Conservation (phyloP, 768 basidiomycete genomes). For the Leccinum aurantiacum region DNA sequence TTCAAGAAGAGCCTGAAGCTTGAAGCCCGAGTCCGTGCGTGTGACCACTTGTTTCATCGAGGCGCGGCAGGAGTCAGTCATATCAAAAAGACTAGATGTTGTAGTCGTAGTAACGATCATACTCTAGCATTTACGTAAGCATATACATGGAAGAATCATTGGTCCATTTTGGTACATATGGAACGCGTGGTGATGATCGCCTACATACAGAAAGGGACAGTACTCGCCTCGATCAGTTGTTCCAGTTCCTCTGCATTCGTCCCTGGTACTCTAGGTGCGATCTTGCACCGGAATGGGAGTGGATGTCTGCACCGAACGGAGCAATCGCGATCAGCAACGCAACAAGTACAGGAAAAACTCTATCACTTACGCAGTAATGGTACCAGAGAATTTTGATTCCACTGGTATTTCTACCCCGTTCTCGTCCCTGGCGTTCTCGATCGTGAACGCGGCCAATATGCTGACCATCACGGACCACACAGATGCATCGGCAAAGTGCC, state of each 20-base stretch:
- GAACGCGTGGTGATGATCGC: background rate
- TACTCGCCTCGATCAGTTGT: slow-evolving; percentile 14
- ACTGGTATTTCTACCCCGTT: slow-evolving; percentile 22
- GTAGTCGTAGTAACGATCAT: background rate
- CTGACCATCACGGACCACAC: slow-evolving; percentile 25
- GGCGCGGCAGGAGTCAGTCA: background rate
- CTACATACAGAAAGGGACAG: slow-evolving; percentile 4
- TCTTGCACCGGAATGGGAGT: slow-evolving; percentile 18
- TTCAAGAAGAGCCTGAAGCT: no score
- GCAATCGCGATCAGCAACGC: background rate
- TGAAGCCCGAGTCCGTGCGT: no score
- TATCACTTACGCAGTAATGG: slow-evolving; percentile 14
- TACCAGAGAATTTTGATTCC: slow-evolving; percentile 9
- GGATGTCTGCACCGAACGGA: slow-evolving; percentile 7
- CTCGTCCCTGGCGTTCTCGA: slow-evolving; percentile 19
- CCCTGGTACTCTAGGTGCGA: slow-evolving; percentile 12
- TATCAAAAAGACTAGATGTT: background rate
- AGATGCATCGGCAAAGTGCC: slow-evolving; percentile 27
- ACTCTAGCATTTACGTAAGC: background rate
- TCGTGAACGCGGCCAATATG: slow-evolving; percentile 18
- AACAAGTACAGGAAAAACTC: background rate
- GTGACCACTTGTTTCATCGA: background rate
- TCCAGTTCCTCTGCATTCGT: slow-evolving; percentile 11
- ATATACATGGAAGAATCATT: background rate
- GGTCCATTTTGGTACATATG: background rate